These are phyloP conservation scores for Mycena rosella DNA, from an alignment of 768 basidiomycete species.

Conservation along the genomic window DNA sequence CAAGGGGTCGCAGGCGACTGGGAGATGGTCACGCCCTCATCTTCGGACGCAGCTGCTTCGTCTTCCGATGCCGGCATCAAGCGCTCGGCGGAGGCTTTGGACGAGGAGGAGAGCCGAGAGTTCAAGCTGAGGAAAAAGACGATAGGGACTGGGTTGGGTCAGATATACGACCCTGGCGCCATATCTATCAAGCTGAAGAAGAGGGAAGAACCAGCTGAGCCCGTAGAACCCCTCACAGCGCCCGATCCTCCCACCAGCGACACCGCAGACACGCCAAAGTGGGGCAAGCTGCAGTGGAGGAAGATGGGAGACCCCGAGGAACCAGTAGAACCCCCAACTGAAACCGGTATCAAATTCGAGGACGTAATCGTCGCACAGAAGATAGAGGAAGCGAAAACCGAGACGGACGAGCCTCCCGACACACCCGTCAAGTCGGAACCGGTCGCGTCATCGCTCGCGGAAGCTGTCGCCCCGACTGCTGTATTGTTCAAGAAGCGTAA, in stretches of 20 bases:
- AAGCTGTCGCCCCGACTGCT: conserved; percentile 19
- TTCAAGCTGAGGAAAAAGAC: conserved; percentile 81
- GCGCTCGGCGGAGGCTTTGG: conserved; percentile 53
- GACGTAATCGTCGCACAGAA: not conserved
- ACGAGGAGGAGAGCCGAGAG: conserved; percentile 66
- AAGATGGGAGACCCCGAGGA: conserved; percentile 33
- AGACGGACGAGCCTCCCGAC: conserved; percentile 8
- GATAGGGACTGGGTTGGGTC: conserved; percentile 71
- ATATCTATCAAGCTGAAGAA: conserved; percentile 77
- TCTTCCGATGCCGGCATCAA: conserved; percentile 45
- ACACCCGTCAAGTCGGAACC: conserved; percentile 29
- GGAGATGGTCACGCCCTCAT: conserved; percentile 67
- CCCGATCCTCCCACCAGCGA: conserved; percentile 22
- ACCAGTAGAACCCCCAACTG: not conserved
- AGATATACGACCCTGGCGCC: conserved; percentile 84
- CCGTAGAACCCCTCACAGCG: conserved; percentile 22
- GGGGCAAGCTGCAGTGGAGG: conserved; percentile 51
- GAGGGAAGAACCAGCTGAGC: conserved; percentile 55
- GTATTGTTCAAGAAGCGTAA: conserved; percentile 51
- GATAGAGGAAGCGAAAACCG: conserved; percentile 7
- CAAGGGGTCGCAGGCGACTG: conserved; percentile 86
- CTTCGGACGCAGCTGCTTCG: conserved; percentile 38
- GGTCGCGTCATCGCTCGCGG: conserved; percentile 7
- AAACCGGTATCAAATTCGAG: not conserved
- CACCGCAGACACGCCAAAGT: conserved; percentile 41